Evolutionary conservation across 208 protist genomes (phyloP), one percentile per base, ranked within the genome.

Genomic region (Leishmania aethiopica): DNA sequence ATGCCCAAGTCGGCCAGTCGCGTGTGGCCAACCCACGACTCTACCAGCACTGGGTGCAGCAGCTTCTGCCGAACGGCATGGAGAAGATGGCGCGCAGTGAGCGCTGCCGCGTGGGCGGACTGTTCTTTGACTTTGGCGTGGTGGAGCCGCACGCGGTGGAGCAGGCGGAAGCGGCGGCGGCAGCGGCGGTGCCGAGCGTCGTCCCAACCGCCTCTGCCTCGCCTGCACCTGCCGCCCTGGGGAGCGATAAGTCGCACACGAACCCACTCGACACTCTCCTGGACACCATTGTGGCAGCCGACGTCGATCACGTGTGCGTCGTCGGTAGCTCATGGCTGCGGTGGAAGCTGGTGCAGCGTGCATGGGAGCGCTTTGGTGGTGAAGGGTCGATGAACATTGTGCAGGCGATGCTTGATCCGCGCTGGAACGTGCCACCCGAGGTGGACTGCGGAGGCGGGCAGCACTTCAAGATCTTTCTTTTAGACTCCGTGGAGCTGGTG

Each of bases 61-160:
- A 90, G 69, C 81, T 93, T 42, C 76, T 87, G 60, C 76, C 69
- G 1, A 37, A 80, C 13, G 83, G 74, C 7, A 75, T 90, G 42
- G 83, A 92, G 80, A 86, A 88, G 70, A 89, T 92, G 86, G 88
- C 86, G n/a, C 81, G 89, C 28, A 90, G 84, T 69, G 88, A 92
- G 71, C 86, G 90, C 13, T 93, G 88, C 79, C 89, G 91, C 35
- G 90, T 93, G 10, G 92, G 92, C 32, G 92, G 92, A 13, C 49
- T 96, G 32, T 96, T 94, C 87, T 60, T 96, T 5, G 91, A 96
- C 78, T 96, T 90, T 72, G 91, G 91, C n/a, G 83, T 83, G 42
- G 77, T 95, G 10, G 76, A 80, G 69, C 79, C 84, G 17, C 67
- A 67, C 28, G 87, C 79, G 42, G 85, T 89, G 78, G 83, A 87